Percentiles rank a stretch among this genome's conserved stretches.
These are phyloP conservation scores for Periconia sp. DNA, from an alignment of 2,329 filamentous ascomycete genomes.

Conservation along the genomic window DNA sequence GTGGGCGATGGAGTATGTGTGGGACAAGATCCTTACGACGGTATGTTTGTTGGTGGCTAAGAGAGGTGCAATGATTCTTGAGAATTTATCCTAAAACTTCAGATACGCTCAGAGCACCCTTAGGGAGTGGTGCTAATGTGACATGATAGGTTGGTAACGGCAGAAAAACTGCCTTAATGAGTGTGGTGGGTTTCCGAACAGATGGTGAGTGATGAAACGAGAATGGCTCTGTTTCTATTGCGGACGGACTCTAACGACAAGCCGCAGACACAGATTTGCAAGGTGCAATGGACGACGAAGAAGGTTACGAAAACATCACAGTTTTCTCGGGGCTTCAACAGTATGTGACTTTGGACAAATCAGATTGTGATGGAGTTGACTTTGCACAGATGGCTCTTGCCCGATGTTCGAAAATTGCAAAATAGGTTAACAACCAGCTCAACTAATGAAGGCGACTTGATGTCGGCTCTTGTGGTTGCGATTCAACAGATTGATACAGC, in stretches of 20 bases:
- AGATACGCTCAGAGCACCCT: background rate
- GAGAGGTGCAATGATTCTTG: background rate
- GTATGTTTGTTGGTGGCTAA: slow-evolving; percentile 50
- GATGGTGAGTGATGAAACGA: slow-evolving; percentile 52
- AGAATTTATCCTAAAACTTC: background rate
- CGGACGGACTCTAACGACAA: background rate
- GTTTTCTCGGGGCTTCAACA: slow-evolving; percentile 68
- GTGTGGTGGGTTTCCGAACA: slow-evolving; percentile 82
- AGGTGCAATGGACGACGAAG: slow-evolving; percentile 60
- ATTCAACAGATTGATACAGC: slow-evolving; percentile 84
- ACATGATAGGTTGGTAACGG: slow-evolving; percentile 59
- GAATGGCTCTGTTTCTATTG: background rate
- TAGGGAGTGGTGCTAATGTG: slow-evolving; percentile 5
- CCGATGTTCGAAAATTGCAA: slow-evolving; percentile 67
- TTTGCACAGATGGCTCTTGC: slow-evolving; percentile 60
- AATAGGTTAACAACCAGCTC: slow-evolving; percentile 66
- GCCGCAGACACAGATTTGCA: slow-evolving; percentile 24
- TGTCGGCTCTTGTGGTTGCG: slow-evolving; percentile 85
- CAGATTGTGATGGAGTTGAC: slow-evolving; percentile 6
- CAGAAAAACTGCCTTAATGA: slow-evolving; percentile 72
- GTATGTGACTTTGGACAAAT: slow-evolving; percentile 37
- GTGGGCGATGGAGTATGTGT: slow-evolving; percentile 87
- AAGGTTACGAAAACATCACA: slow-evolving; percentile 79
- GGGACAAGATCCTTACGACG: slow-evolving; percentile 84
- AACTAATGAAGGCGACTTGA: slow-evolving; percentile 72